Base-by-base conservation (phyloP, 2,329 filamentous ascomycete genomes). In the Juglanconis juglandina region DNA sequence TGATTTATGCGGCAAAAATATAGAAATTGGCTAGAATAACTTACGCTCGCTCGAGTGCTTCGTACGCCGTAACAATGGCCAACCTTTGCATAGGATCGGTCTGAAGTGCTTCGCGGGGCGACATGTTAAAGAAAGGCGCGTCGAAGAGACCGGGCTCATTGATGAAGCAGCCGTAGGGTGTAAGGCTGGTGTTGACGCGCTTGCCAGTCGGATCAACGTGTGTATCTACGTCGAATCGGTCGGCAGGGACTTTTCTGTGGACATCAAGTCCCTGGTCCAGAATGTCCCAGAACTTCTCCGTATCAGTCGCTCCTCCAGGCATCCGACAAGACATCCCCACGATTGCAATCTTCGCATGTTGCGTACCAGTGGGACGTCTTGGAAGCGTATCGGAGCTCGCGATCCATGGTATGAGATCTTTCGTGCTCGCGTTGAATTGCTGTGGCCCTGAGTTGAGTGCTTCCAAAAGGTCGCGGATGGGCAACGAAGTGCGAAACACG, bases 41-140 rank as follows among this genome's bases (percentile, higher is more conserved):
- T 24, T 24, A 24, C 24, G 84, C 84, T 77, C 85, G 84, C 68
- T 90, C 87, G 32, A 90, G 76, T 0, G 87, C 87, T 65, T 90
- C 87, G 60, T 89, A 90, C 0, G 86, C 85, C 7, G 86, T 88
- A 42, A 86, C 81, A 2, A 90, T 74, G 2, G 85, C 84, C 13
- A 89, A 72, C 63, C 87, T 79, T 68, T 88, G 87, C 71, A 86
- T 85, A 0, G 87, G 87, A 68, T 90, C 87, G 4, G 85, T 87
- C 66, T 69, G 62, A 47, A 35, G 81, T 47, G 81, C 87, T 71
- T 89, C 87, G 63, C 85, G 82, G 5, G 87, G 87, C 56, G 87
- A 89, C 79, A 90, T 89, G 69, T 88, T 88, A 78, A 90, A 90
- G 76, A 90, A 90, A 0, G 82, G 77, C 24, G 86, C 83, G 63